Percentiles rank a stretch among this genome's conserved stretches.
Conservation (phyloP, 2,329 filamentous ascomycete genomes). For the Aureobasidium subglaciale region DNA sequence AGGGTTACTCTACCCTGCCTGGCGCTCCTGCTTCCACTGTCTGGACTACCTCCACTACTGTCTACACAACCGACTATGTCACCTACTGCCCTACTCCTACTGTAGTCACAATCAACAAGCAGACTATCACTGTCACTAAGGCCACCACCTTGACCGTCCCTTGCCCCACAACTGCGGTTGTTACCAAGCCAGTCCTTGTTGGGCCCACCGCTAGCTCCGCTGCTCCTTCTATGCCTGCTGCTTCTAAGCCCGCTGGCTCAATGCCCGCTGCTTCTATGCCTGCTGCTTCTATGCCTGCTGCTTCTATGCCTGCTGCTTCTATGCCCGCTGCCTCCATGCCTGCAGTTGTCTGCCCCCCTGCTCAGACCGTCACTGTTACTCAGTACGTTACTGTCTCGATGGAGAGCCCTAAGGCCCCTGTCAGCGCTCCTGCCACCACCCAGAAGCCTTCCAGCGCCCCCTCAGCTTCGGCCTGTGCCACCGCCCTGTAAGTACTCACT, state of each 20-base stretch:
- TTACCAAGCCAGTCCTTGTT: not conserved
- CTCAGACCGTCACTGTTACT: conserved; percentile 5
- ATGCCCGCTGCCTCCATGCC: not conserved
- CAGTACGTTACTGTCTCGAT: not conserved
- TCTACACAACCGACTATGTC: conserved; percentile 6
- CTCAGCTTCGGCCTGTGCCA: not conserved
- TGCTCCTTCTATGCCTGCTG: not conserved
- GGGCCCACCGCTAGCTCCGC: not conserved
- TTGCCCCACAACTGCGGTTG: conserved; percentile 4
- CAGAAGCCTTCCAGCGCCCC: not conserved
- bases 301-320: not conserved
- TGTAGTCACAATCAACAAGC: conserved; percentile 8
- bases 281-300: not conserved
- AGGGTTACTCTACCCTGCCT: not conserved
- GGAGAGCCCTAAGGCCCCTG: not conserved
- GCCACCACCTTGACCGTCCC: conserved; percentile 15
- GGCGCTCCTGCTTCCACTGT: conserved; percentile 3
- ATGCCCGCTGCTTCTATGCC: not conserved
- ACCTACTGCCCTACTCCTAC: conserved; percentile 14
- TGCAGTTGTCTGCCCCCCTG: not conserved
- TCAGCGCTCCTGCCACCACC: not conserved
- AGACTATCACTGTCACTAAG: conserved; percentile 13
- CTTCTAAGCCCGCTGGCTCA: not conserved
- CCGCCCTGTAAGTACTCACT: no score
- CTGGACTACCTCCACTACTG: not conserved